Conservation (phyloP, 192 early-diverging fungal genomes). For the Rhizoclosmatium globosum region DNA sequence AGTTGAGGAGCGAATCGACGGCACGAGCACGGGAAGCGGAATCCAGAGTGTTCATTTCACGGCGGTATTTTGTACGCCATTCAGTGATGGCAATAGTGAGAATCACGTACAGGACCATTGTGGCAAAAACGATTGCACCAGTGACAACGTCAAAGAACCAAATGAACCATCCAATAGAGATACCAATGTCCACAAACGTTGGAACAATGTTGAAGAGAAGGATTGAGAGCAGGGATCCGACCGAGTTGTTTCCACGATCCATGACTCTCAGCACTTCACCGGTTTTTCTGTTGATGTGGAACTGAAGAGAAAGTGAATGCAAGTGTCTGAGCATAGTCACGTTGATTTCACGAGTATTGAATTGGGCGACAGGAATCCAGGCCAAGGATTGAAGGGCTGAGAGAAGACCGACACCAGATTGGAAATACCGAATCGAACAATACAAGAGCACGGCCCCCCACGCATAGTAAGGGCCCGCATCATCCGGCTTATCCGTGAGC, state of each 20-base stretch:
- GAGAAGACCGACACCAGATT: conserved; percentile 76
- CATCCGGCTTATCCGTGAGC: conserved; percentile 42
- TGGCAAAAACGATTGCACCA: conserved; percentile 84
- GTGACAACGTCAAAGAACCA: conserved; percentile 70
- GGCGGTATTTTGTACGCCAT: conserved; percentile 46
- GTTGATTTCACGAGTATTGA: conserved; percentile 91
- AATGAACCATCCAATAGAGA: conserved; percentile 69
- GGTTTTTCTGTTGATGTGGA: conserved; percentile 42
- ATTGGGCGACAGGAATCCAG: conserved; percentile 95
- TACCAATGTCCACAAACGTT: conserved; percentile 83
- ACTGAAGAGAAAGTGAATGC: conserved; percentile 87
- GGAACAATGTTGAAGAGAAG: conserved; percentile 93
- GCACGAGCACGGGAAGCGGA: conserved; percentile 76
- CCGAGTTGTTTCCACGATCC: conserved; percentile 76
- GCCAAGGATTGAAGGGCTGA: conserved; percentile 82
- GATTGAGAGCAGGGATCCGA: conserved; percentile 74
- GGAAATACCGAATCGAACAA: conserved; percentile 73
- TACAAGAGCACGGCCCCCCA: conserved; percentile 69
- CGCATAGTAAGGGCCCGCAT: conserved; percentile 49
- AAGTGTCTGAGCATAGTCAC: conserved; percentile 90
- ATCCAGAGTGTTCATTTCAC: conserved; percentile 65
- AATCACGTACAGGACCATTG: conserved; percentile 86
- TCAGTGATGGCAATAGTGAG: conserved; percentile 88
- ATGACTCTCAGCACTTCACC: conserved; percentile 89
- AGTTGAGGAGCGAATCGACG: conserved; percentile 95